Base-by-base conservation (phyloP, 176 grass and related monocot genomes). In the Juncus inflexus region DNA sequence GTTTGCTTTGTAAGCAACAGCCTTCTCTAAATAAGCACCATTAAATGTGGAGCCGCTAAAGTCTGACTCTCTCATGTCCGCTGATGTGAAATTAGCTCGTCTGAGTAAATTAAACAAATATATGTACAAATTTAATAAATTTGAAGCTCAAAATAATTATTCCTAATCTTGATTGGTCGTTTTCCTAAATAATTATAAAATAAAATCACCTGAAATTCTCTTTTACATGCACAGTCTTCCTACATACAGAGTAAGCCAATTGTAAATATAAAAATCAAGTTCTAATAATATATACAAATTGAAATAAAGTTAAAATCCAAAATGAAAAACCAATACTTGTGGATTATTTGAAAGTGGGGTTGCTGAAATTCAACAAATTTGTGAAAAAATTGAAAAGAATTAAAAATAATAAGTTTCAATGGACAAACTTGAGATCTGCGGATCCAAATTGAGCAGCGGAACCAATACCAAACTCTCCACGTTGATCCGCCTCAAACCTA, bases 11-110 rank as follows among this genome's bases (percentile, higher is more conserved):
- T 89, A 99, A 72, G 88, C 88, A 79, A 99, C 94, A 77, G 88
- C 94, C 66, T 99, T 99, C 86, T 99, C 94, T 58, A 92, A 73
- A 81, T 99, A 99, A 73, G 88, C 88, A 66, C 94, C 88, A 70
- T 91, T 99, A 65, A 99, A 99, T 77, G 88, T 99, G 45, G 94
- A 99, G 66, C 94, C 88, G 77, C 83, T 92, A 67, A 99, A 99
- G 79, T 99, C 50, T 8, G 88, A 86, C 67, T 99, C 88, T 66
- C 85, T 86, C 94, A 92, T 90, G 75, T 99, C 88, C 61, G 94
- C 88, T 37, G 88, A 37, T 41, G 85, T 99, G 75, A 92, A 99
- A 81, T 92, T 99, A 36, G 83, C 94, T 6, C 88, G 83, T 54
- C 94, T 99, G 64, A 28, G 8, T 78, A 39, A 50, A 67, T 67